phyloP scores from a whole-genome alignment of 352 stramenopile species.

The Discostella stelligera region DNA sequence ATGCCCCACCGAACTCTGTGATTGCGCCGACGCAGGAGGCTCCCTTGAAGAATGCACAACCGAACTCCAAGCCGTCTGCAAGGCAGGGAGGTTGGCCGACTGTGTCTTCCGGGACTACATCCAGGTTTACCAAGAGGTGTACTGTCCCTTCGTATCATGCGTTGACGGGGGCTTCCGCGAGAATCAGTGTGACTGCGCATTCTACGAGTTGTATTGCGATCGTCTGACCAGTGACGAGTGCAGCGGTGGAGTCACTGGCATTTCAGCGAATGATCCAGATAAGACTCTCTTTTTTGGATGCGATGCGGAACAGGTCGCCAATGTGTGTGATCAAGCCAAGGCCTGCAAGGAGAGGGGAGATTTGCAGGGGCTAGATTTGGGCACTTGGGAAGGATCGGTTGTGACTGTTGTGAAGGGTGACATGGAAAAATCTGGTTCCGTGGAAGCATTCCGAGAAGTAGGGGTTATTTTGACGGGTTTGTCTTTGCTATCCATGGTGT shows the following conservation, averaged over 20 bases:
- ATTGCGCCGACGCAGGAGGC: slow-evolving; percentile 40
- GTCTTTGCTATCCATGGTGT: slow-evolving; percentile 19
- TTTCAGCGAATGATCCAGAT: slow-evolving; percentile 14
- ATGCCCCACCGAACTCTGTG: slow-evolving; percentile 41
- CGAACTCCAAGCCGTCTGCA: slow-evolving; percentile 43
- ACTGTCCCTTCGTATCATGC: slow-evolving; percentile 41
- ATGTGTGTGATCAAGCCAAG: slow-evolving; percentile 35
- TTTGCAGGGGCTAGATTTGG: slow-evolving; percentile 42
- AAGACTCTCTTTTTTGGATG: slow-evolving; percentile 53
- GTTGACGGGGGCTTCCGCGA: slow-evolving; percentile 38
- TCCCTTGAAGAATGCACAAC: slow-evolving; percentile 40
- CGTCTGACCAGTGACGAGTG: slow-evolving; percentile 28
- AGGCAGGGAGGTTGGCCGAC: slow-evolving; percentile 21
- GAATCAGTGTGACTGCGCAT: slow-evolving; percentile 52
- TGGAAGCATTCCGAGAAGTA: slow-evolving; percentile 1
- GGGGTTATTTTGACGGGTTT: background rate
- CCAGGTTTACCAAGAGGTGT: slow-evolving; percentile 37
- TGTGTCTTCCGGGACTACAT: slow-evolving; percentile 46
- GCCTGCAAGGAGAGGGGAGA: slow-evolving; percentile 39
- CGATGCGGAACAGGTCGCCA: slow-evolving; percentile 32
- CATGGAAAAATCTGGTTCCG: slow-evolving; percentile 2
- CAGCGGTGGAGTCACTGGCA: slow-evolving; percentile 1
- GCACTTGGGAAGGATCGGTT: slow-evolving; percentile 21
- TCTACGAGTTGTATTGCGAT: slow-evolving; percentile 49
- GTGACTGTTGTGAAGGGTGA: background rate